phyloP scores from a whole-genome alignment of 2,329 filamentous ascomycete genomes.

The Trichoderma atrobrunneum region DNA sequence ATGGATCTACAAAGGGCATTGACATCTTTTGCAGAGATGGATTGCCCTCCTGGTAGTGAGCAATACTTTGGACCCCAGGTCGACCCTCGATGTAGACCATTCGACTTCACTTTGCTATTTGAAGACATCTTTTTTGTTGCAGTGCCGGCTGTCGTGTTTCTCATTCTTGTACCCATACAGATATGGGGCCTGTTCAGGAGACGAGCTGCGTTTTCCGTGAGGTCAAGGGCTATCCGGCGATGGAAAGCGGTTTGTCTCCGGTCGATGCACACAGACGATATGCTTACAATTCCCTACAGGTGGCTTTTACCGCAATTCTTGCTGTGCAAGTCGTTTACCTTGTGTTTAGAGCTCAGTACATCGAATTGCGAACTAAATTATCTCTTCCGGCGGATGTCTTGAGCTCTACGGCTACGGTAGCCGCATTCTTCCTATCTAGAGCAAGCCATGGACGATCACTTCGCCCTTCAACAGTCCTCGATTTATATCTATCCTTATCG shows the following conservation, averaged over 20 bases:
- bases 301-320: conserved; percentile 17
- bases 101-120: conserved; percentile 31
- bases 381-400: conserved; percentile 26
- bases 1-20: neutral
- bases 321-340: conserved; percentile 23
- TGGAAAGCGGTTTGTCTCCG: conserved; percentile 7
- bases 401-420: conserved; percentile 18
- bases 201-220: conserved; percentile 16
- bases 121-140: conserved; percentile 29
- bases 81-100: conserved; percentile 24
- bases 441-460: conserved; percentile 24
- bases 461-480: conserved; percentile 28
- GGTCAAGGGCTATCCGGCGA: neutral
- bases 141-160: conserved; percentile 25
- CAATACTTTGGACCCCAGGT: conserved; percentile 26
- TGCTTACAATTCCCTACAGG: conserved; percentile 8
- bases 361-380: conserved; percentile 13
- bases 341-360: conserved; percentile 17
- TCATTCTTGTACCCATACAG: conserved; percentile 17
- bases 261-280: neutral
- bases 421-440: conserved; percentile 21
- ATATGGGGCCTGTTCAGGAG: conserved; percentile 2
- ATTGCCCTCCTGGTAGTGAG: conserved; percentile 18
- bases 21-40: neutral
- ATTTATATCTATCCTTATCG: conserved; percentile 24